A percentile compares a stretch with the other conserved stretches of the same genome.
These are phyloP conservation scores for Sarocladiaceae sp. DNA, from an alignment of 2,329 filamentous ascomycete genomes.

Conservation along the genomic window DNA sequence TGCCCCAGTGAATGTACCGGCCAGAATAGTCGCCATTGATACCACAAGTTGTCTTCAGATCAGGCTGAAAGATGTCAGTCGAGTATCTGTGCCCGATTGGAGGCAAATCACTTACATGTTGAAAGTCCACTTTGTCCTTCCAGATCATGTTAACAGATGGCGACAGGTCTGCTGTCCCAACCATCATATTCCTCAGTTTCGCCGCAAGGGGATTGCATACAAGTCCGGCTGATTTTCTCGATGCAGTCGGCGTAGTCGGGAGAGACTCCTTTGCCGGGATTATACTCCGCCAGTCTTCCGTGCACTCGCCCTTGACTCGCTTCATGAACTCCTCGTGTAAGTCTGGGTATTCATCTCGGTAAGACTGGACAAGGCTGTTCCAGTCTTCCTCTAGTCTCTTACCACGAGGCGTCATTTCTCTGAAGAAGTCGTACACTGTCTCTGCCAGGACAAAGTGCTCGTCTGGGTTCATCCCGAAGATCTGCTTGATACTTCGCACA, in stretches of 20 bases:
- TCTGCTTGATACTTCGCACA: slow-evolving; percentile 35
- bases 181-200: slow-evolving; percentile 43
- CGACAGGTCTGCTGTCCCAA: slow-evolving; percentile 49
- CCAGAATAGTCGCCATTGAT: slow-evolving; percentile 51
- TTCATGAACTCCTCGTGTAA: slow-evolving; percentile 43
- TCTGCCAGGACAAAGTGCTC: slow-evolving; percentile 33
- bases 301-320: slow-evolving; percentile 43
- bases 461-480: slow-evolving; percentile 30
- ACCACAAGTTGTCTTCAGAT: slow-evolving; percentile 36
- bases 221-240: slow-evolving; percentile 44
- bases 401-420: slow-evolving; percentile 37
- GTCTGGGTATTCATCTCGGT: slow-evolving; percentile 42
- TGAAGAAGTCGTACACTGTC: slow-evolving; percentile 47
- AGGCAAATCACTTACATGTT: slow-evolving; percentile 25
- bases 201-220: slow-evolving; percentile 48
- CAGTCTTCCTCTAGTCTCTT: slow-evolving; percentile 42
- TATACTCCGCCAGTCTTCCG: slow-evolving; percentile 42
- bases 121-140: slow-evolving; percentile 47
- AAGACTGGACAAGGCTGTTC: slow-evolving; percentile 36
- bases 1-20: slow-evolving; percentile 56
- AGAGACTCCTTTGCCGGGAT: slow-evolving; percentile 41
- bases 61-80: slow-evolving; percentile 18
- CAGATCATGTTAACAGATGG: slow-evolving; percentile 54
- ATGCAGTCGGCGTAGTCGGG: slow-evolving; percentile 41
- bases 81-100: not conserved